Evolutionary conservation across 148 eudicot genomes (phyloP), one percentile per base, ranked within the genome.

Genomic region (Cornus controversa): DNA sequence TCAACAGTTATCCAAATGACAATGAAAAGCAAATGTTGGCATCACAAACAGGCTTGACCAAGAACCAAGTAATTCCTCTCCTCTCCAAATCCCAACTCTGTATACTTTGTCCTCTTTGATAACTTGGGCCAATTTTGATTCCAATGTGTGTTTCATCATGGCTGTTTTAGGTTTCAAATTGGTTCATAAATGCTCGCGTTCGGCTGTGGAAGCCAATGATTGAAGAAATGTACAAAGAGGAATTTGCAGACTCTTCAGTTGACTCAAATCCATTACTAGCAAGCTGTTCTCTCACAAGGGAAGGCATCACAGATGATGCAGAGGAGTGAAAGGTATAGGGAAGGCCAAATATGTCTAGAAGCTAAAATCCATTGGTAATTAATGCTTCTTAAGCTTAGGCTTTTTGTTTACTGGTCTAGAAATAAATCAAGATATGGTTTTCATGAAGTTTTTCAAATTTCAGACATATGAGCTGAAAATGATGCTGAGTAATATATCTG

Each of bases 31-130:
- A 93, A 36, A 87, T 89, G 69, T 81, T 96, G 80, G 87, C 99
- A 81, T 91, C 99, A 78, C 94, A 96, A 80, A 96, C 99, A 58
- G 97, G 99, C 45, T 85, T 96, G 31, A 71, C 97, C 0, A 96
- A 96, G 86, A 96, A 96, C 81, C 99, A 96, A 76, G 99, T 96
- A 86, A 82, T 58, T 66, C 67, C 69, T 42, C 47, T 66, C 28
- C 53, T 58, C 23, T 71, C 40, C 10, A 29, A 65, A 50, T 24
- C 2, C 28, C 15, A 27, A 36, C 31, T 27, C 18, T 58, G 18
- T 18, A 15, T 25, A 7, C 1, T 3, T 25, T 63, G 60, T 36
- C 42, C 10, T 27, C 20, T 25, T 40, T 23, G 16, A 28, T 29
- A 42, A 24, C 7, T 60, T 18, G 24, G 7, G 2, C 64, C 22